Evolutionary conservation across 1,284 basidiomycete genomes (phyloP).

Genomic region (Moesziomyces aphidis): DNA sequence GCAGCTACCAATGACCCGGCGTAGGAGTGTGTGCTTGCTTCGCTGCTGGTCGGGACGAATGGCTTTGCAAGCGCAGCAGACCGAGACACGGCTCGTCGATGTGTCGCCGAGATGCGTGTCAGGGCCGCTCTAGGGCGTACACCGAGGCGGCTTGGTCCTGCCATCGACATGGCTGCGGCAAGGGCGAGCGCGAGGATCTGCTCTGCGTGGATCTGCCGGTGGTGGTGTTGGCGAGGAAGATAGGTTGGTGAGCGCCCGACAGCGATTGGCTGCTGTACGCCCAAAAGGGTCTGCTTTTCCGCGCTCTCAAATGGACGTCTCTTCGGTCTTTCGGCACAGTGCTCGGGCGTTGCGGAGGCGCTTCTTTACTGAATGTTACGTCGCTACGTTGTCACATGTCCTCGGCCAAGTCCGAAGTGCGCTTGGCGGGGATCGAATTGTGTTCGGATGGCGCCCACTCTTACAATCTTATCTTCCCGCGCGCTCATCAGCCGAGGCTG

Average conservation of each 20-base stretch:
- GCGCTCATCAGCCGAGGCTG: background rate
- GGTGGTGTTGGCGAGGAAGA: background rate
- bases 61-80: slow-evolving; percentile 10
- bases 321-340: background rate
- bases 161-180: slow-evolving; percentile 13
- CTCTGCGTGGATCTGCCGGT: no score
- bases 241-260: background rate
- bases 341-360: no score
- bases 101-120: background rate
- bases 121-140: background rate
- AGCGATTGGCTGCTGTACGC: background rate
- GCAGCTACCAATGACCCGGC: background rate
- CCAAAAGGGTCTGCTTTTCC: background rate
- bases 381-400: background rate
- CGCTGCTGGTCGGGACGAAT: background rate
- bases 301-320: no score
- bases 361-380: background rate
- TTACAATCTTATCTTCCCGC: background rate
- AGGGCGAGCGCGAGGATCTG: no score
- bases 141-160: slow-evolving; percentile 26
- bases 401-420: background rate
- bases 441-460: background rate
- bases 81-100: slow-evolving; percentile 12
- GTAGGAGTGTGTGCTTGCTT: background rate
- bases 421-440: background rate